Conservation (phyloP, 2,329 filamentous ascomycete genomes). For the Botrytis cinerea region DNA sequence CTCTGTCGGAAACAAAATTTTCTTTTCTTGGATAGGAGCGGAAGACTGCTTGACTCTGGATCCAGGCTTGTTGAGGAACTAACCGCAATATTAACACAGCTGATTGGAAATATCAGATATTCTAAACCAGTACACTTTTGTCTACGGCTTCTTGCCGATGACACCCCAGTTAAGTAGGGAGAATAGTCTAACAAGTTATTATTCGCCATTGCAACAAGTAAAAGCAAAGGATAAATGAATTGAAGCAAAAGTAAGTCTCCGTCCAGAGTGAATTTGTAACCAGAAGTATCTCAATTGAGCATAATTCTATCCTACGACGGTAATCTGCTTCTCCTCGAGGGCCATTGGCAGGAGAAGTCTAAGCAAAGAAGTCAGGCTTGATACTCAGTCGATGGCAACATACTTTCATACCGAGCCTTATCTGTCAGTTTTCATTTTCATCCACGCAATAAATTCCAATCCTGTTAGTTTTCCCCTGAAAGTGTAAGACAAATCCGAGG, state of each 20-base stretch:
- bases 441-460: not conserved
- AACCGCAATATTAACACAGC: not conserved
- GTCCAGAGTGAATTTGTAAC: not conserved
- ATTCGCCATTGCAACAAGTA: no score
- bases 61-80: not conserved
- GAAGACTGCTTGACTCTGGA: not conserved
- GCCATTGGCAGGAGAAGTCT: not conserved
- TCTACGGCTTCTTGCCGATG: not conserved
- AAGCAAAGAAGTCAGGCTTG: not conserved
- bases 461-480: not conserved
- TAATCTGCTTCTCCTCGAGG: not conserved
- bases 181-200: not conserved
- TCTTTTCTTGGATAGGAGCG: not conserved
- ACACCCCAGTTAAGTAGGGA: not conserved
- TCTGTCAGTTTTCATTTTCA: not conserved
- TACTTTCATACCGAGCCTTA: not conserved
- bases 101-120: not conserved
- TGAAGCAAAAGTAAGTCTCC: not conserved
- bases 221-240: not conserved
- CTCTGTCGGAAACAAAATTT: not conserved
- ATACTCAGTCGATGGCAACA: not conserved
- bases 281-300: no score
- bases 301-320: not conserved
- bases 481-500: not conserved
- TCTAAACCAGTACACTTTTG: fast-evolving